Percentiles rank a stretch among this genome's conserved stretches.
These are phyloP conservation scores for Purpureocillium takamizusanense DNA, from an alignment of 2,329 filamentous ascomycete species.

Conservation along the genomic window DNA sequence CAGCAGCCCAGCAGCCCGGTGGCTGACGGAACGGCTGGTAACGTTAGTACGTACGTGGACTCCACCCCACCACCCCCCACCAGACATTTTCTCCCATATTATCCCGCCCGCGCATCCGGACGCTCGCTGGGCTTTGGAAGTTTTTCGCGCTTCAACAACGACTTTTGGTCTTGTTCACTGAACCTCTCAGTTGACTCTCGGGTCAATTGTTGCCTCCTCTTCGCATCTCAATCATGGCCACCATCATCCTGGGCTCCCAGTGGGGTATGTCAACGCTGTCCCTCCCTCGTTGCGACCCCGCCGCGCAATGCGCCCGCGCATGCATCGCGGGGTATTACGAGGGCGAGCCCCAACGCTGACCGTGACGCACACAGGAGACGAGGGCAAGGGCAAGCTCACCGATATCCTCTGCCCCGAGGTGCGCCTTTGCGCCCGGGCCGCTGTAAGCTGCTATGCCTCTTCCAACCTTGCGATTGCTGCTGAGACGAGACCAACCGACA, in stretches of 20 bases:
- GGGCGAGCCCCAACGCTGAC: not conserved
- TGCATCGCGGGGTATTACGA: constrained; percentile 10
- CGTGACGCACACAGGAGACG: constrained; percentile 18
- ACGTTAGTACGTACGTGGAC: not conserved
- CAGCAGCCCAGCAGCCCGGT: no score
- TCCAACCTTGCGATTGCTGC: constrained; percentile 10
- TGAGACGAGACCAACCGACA: constrained; percentile 4
- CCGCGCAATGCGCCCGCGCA: constrained; percentile 6
- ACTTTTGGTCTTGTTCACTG: constrained; percentile 1
- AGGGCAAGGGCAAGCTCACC: constrained; percentile 29
- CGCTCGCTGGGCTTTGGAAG: not conserved
- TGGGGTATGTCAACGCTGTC: constrained; percentile 23
- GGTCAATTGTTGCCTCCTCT: not conserved
- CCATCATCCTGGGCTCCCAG: constrained; percentile 27
- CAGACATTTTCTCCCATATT: not conserved
- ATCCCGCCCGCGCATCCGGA: not conserved
- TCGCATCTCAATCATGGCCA: constrained; percentile 12
- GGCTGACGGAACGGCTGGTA: no score
- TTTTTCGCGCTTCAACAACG: constrained; percentile 1
- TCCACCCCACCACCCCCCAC: not conserved
- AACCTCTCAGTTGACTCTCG: not conserved
- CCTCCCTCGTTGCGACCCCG: constrained; percentile 5
- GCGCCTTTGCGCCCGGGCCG: constrained; percentile 22
- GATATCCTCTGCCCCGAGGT: constrained; percentile 22
- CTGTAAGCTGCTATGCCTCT: constrained; percentile 15